A percentile compares a stretch with the other conserved stretches of the same genome.
Conservation (phyloP, 2,329 filamentous ascomycete species). For the Colletotrichum acutatum region DNA sequence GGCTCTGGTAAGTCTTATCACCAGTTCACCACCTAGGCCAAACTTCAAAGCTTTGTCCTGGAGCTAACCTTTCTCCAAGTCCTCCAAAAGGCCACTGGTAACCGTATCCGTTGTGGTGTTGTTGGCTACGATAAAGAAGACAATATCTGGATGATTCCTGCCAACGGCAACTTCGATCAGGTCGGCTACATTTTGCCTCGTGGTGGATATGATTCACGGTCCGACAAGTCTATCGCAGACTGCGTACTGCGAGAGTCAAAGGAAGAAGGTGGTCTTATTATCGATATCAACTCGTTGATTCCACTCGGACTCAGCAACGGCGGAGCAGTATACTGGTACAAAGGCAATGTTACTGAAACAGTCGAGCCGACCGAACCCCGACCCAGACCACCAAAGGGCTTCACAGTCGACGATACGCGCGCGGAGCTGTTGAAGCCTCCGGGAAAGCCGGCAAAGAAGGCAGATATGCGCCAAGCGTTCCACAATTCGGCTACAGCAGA, state of each 20-base stretch:
- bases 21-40: background rate
- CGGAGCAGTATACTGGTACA: conserved; percentile 6
- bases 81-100: background rate
- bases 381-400: background rate
- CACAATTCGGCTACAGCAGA: background rate
- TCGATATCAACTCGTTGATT: background rate
- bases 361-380: background rate
- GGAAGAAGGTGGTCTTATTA: background rate
- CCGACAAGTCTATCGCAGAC: conserved; percentile 1
- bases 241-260: conserved; percentile 4
- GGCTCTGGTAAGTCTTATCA: background rate
- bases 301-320: background rate
- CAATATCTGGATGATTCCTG: conserved; percentile 5
- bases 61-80: background rate
- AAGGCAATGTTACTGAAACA: background rate
- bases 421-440: background rate
- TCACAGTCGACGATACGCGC: background rate
- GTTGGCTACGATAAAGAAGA: background rate
- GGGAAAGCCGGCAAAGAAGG: background rate
- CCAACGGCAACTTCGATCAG: background rate
- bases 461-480: background rate
- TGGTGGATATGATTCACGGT: conserved; percentile 1
- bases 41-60: no score
- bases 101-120: conserved; percentile 4
- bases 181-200: conserved; percentile 9